Evolutionary conservation across 306 rosid genomes (phyloP).

Genomic region (Gillenia trifoliata): DNA sequence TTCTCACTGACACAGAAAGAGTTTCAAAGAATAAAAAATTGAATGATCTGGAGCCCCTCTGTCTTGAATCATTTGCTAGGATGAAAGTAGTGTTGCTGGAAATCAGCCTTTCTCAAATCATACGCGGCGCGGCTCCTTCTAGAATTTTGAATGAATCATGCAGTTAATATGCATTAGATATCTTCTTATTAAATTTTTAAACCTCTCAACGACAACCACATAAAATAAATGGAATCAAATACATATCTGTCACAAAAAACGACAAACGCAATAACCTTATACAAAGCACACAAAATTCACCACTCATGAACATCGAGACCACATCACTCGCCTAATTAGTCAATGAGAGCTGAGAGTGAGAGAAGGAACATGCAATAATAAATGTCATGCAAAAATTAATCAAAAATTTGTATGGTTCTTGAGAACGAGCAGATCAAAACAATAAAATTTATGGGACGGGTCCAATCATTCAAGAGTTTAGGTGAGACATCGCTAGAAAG

Average conservation of each 20-base stretch:
- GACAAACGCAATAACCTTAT: no score
- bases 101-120: not conserved
- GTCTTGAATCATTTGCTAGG: slow-evolving; percentile 10
- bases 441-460: not conserved
- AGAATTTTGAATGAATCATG: not conserved
- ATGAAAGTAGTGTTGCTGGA: not conserved
- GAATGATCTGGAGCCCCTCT: slow-evolving; percentile 32
- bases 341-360: not conserved
- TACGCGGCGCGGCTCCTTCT: not conserved
- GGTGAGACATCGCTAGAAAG: slow-evolving; percentile 11
- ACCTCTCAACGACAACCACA: no score
- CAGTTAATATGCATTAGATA: not conserved
- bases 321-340: not conserved
- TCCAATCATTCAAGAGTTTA: not conserved
- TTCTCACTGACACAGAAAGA: not conserved
- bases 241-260: no score
- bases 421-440: not conserved
- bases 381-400: not conserved
- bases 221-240: no score
- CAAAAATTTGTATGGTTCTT: not conserved
- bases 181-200: not conserved
- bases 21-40: not conserved
- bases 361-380: not conserved
- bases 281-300: no score
- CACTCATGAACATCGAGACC: no score